Evolutionary conservation across 306 rosid species (phyloP), one percentile per base, ranked within the genome.

Genomic region (Adenanthera pavonina): DNA sequence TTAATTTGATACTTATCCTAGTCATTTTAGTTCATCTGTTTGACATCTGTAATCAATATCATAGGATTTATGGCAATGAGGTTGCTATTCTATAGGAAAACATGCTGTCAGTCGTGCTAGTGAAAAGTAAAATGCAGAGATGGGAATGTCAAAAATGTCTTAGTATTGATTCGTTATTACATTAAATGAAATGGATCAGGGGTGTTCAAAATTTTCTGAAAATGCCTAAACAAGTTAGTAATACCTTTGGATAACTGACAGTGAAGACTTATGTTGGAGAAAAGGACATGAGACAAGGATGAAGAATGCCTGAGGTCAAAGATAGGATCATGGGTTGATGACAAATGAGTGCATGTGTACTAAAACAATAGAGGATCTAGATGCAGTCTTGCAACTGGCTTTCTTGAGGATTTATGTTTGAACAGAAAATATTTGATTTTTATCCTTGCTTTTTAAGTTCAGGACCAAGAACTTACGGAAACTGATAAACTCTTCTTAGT

Each of bases 371-470:
- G 73, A 80, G 64, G 54, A 52, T 46, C 17, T 52, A 70, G 48
- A 80, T 60, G 44, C 52, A 72, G 36, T 47, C 47, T 47, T n/a
- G 12, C 17, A 52, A 51, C 47, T 40, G 44, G 83, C 52, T 74
- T 66, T 66, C 35, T 67, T 52, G 38, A 40, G 36, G 51, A 80
- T 61, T 72, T 48, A 30, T 38, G 7, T 64, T 35, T 65, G 67
- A 8, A 35, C 51, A 43, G 20, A 35, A 35, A n/a, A 69, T 76
- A 9, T 35, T 44, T 74, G 61, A 49, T 46, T 68, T 52, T 19
- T 59, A 15, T 71, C 60, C 43, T n/a, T 59, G 35, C n/a, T 69
- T 36, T 35, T 60, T 57, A 41, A 47, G 35, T 56, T 9, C 25
- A 33, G 38, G 64, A 20, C 56, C 36, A 16, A 77, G 34, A 69